These are phyloP conservation scores for Scalesia atractyloides DNA, from an alignment of 129 eudicot genomes.

Conservation along the genomic window DNA sequence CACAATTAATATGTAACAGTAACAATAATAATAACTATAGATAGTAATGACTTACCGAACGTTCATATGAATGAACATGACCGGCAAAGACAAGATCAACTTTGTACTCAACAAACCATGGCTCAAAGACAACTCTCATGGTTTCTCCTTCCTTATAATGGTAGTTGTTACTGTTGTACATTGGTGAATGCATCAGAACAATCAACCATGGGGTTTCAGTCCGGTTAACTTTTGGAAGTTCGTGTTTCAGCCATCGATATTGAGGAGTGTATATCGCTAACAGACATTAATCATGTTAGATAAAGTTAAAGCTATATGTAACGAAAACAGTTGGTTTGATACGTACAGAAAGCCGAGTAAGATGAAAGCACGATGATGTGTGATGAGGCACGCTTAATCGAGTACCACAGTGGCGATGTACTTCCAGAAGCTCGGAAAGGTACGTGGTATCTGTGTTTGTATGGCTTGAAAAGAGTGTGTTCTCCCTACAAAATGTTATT, in stretches of 20 bases:
- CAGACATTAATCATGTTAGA: slow-evolving; percentile 2
- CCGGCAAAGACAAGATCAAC: slow-evolving; percentile 77
- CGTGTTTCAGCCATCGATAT: slow-evolving; percentile 63
- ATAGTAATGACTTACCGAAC: slow-evolving; percentile 43
- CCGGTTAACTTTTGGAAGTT: slow-evolving; percentile 65
- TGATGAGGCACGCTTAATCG: slow-evolving; percentile 67
- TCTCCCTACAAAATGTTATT: slow-evolving; percentile 57
- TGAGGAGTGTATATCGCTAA: slow-evolving; percentile 70
- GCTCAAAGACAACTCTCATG: slow-evolving; percentile 79
- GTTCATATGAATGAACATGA: slow-evolving; percentile 86
- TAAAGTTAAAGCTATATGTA: neutral
- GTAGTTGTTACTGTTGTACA: slow-evolving; percentile 64
- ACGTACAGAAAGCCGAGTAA: slow-evolving; percentile 67
- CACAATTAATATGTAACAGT: neutral
- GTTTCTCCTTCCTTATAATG: slow-evolving; percentile 85
- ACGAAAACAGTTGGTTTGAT: neutral
- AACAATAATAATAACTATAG: neutral
- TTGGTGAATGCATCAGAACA: slow-evolving; percentile 60
- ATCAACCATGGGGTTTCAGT: slow-evolving; percentile 75
- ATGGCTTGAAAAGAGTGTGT: slow-evolving; percentile 60
- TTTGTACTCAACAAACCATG: slow-evolving; percentile 71
- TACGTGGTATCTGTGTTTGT: slow-evolving; percentile 54
- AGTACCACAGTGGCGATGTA: slow-evolving; percentile 83
- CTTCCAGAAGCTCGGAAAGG: slow-evolving; percentile 58
- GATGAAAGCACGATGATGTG: slow-evolving; percentile 76